Base-by-base conservation (phyloP, 768 basidiomycete species). In the Russula sp. region DNA sequence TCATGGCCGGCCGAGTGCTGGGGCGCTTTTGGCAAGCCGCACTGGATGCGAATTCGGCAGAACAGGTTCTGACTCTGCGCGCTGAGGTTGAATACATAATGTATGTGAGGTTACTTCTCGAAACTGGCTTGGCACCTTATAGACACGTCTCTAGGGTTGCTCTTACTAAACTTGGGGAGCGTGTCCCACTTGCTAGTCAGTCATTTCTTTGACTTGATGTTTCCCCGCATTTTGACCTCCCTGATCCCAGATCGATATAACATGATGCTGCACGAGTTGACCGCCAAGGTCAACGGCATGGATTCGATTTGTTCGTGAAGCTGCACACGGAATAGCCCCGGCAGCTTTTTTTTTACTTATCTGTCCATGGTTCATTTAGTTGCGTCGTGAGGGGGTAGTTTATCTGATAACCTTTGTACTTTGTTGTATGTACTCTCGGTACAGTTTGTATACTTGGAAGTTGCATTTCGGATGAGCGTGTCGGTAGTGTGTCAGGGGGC, bases 31-130 rank as follows among this genome's bases (percentile, higher is more conserved):
- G 88, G 38, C 82, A 83, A 66, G 85, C 84, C 36, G 84, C 87
- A 4, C 77, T 84, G 36, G 82, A 87, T 40, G 80, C 79, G 5
- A 80, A 83, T 22, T 80, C 80, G 62, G 69, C 76, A 28, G 84
- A 85, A 34, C 86, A 87, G 71, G 78, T 82, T n/a, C 70, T 79
- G 2, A 84, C 81, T 14, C 72, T 90, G 9, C 82, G 81, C 22
- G 75, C 78, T 13, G 90, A 92, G 72, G 75, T 90, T 32, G 83
- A 84, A 60, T 88, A 87, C 70, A 79, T 90, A n/a, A 79, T 82
- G 87, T 88, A 55, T 55, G 84, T 76, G 32, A 4, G 22, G 52
- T 59, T 36, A 36, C 24, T 57, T 38, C 22, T 38, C 26, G 34
- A 52, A n/a, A 16, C 34, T 24, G 20, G 10, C 14, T 13, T 18